phyloP scores from a whole-genome alignment of 2,329 filamentous ascomycete species.

The Penicillium expansum region DNA sequence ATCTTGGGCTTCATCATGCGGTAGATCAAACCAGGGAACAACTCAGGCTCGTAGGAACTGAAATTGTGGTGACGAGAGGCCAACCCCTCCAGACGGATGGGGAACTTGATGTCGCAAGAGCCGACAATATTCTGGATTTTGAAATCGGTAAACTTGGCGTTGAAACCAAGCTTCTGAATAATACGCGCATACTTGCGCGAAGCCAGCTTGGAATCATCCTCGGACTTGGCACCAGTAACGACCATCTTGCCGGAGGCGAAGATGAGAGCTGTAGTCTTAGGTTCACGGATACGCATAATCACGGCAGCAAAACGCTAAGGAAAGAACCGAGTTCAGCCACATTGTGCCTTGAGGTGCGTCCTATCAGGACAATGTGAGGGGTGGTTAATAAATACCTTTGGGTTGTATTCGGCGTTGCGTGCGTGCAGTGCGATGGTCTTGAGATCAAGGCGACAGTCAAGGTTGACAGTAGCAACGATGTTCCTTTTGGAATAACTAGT shows the following conservation, averaged over 20 bases:
- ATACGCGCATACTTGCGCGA: slow-evolving; percentile 97
- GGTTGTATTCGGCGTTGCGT: slow-evolving; percentile 97
- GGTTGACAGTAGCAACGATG: slow-evolving; percentile 97
- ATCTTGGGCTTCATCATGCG: slow-evolving; percentile 99
- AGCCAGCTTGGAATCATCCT: slow-evolving; percentile 95
- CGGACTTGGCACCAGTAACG: slow-evolving; percentile 94
- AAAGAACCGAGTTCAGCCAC: slow-evolving; percentile 46
- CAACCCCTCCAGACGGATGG: slow-evolving; percentile 91
- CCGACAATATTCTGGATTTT: slow-evolving; percentile 99
- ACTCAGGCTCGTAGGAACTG: slow-evolving; percentile 95
- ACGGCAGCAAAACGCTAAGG: slow-evolving; percentile 93
- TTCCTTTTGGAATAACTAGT: slow-evolving; percentile 65
- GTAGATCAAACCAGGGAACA: slow-evolving; percentile 99
- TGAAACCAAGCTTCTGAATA: slow-evolving; percentile 99
- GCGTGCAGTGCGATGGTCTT: slow-evolving; percentile 99
- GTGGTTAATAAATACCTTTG: slow-evolving; percentile 67
- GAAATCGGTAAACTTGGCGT: slow-evolving; percentile 99
- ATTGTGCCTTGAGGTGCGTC: slow-evolving; percentile 38
- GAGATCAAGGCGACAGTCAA: slow-evolving; percentile 93
- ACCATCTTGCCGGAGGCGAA: slow-evolving; percentile 99
- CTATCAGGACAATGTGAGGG: slow-evolving; percentile 32
- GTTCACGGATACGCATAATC: slow-evolving; percentile 99
- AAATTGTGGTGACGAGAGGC: slow-evolving; percentile 98
- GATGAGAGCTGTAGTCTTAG: slow-evolving; percentile 96
- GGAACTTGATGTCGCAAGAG: slow-evolving; percentile 99